Conservation (phyloP, 768 basidiomycete species). For the Tulasnella sp. region DNA sequence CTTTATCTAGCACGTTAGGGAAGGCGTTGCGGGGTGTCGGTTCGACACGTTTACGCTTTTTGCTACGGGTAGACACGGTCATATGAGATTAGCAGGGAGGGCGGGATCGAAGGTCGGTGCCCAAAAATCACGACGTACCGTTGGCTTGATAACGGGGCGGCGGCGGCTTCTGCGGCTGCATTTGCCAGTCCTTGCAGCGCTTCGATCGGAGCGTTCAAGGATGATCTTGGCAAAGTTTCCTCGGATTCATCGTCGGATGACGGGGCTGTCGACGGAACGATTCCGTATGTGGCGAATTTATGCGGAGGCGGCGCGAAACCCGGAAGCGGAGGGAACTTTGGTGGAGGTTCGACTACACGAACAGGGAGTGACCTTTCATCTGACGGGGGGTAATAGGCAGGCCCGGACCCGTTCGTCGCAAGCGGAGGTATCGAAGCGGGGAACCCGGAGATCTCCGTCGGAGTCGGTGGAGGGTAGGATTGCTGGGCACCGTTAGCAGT, state of each 20-base stretch:
- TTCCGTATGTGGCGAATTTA: slow-evolving; percentile 79
- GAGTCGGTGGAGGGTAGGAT: slow-evolving; percentile 13
- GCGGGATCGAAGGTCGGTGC: not conserved
- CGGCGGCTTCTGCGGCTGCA: slow-evolving; percentile 84
- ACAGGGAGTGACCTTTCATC: slow-evolving; percentile 16
- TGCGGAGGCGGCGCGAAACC: slow-evolving; percentile 76
- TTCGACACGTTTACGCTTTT: slow-evolving; percentile 81
- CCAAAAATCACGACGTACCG: not conserved
- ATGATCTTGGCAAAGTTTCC: slow-evolving; percentile 76
- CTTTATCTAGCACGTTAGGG: slow-evolving; percentile 87
- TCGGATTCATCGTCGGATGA: slow-evolving; percentile 92
- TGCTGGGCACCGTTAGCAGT: not conserved
- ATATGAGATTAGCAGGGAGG: slow-evolving; percentile 12
- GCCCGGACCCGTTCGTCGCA: slow-evolving; percentile 23
- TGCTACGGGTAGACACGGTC: slow-evolving; percentile 46
- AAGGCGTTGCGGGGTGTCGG: slow-evolving; percentile 81
- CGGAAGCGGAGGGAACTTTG: slow-evolving; percentile 74
- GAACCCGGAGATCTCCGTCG: slow-evolving; percentile 25
- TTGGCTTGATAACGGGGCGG: slow-evolving; percentile 40
- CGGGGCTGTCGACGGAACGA: slow-evolving; percentile 74
- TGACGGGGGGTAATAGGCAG: slow-evolving; percentile 12
- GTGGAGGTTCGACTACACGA: slow-evolving; percentile 14
- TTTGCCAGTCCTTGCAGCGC: slow-evolving; percentile 92
- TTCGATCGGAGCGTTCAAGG: slow-evolving; percentile 88
- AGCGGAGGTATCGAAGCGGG: slow-evolving; percentile 25